Percentiles rank a stretch among this genome's conserved stretches.
Evolutionary conservation across 768 basidiomycete genomes (phyloP).

Genomic region (Suillus hirtellus): DNA sequence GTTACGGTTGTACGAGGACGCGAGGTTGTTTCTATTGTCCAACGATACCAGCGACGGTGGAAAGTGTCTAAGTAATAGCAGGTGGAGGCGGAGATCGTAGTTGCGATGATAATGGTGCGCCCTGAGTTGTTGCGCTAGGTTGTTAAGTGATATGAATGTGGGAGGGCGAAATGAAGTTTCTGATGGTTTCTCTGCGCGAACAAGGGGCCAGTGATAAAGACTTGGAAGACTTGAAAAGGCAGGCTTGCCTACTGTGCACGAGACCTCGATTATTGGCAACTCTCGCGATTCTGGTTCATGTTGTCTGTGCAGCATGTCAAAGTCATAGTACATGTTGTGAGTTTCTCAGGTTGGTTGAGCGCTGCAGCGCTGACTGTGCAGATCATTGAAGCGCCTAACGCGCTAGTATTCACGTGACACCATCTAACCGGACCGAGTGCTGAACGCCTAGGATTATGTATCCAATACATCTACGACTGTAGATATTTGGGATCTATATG

Average conservation of each 20-base stretch:
- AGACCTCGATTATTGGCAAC: neutral
- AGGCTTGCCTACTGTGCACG: neutral
- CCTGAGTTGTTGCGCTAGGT: neutral
- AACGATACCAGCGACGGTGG: neutral
- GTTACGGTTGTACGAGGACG: neutral
- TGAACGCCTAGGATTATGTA: too few species aligned
- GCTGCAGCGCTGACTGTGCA: too few species aligned
- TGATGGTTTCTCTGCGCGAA: neutral
- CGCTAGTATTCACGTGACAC: too few species aligned
- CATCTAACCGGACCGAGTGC: too few species aligned
- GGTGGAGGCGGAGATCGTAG: neutral
- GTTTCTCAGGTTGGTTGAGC: too few species aligned
- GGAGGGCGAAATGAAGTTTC: neutral
- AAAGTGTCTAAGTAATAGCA: neutral
- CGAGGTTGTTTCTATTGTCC: neutral
- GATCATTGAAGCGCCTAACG: too few species aligned
- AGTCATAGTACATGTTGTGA: neutral
- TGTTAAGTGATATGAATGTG: neutral
- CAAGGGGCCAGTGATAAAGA: neutral
- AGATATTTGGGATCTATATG: neutral
- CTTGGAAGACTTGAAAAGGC: too few species aligned
- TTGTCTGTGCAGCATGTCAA: neutral
- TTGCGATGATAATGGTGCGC: neutral
- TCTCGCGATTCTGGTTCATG: neutral
- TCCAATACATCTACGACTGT: neutral